phyloP scores from a whole-genome alignment of 805 yeast species.

The Geotrichum ghanense region DNA sequence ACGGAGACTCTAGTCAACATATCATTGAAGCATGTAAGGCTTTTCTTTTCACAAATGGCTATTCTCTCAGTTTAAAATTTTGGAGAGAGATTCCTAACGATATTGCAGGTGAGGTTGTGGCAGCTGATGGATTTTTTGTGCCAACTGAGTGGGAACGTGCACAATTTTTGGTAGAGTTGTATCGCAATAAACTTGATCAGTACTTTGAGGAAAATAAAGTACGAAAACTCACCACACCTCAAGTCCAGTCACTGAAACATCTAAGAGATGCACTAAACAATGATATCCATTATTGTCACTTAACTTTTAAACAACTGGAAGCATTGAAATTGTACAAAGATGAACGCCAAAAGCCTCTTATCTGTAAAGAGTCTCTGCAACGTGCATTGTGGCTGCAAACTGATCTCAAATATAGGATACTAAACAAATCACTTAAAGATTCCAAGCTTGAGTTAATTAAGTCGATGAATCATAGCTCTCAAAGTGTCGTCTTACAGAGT shows the following conservation, averaged over 20 bases:
- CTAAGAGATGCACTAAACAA: conserved; percentile 30
- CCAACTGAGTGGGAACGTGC: conserved; percentile 48
- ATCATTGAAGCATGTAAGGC: conserved; percentile 38
- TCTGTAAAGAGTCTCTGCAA: conserved; percentile 30
- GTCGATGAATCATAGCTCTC: neutral
- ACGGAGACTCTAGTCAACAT: conserved; percentile 36
- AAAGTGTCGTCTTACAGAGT: neutral
- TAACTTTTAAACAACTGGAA: conserved; percentile 37
- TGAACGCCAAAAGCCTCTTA: conserved; percentile 27
- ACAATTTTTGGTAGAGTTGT: conserved; percentile 32
- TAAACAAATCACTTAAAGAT: neutral
- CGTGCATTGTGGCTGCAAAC: conserved; percentile 41
- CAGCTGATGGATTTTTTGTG: conserved; percentile 40
- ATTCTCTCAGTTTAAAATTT: conserved; percentile 33
- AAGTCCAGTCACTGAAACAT: conserved; percentile 7
- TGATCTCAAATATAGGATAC: conserved; percentile 31
- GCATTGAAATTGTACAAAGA: conserved; percentile 32
- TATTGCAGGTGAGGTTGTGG: conserved; percentile 34
- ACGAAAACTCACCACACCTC: neutral
- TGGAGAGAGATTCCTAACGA: conserved; percentile 39
- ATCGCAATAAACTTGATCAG: conserved; percentile 9
- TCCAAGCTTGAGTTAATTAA: neutral
- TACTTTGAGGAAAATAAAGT: conserved; percentile 1
- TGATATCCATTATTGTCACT: conserved; percentile 36
- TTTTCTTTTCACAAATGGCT: conserved; percentile 36